These are phyloP conservation scores for Themeda triandra DNA, from an alignment of 176 grass and related monocot genomes.

Conservation along the genomic window DNA sequence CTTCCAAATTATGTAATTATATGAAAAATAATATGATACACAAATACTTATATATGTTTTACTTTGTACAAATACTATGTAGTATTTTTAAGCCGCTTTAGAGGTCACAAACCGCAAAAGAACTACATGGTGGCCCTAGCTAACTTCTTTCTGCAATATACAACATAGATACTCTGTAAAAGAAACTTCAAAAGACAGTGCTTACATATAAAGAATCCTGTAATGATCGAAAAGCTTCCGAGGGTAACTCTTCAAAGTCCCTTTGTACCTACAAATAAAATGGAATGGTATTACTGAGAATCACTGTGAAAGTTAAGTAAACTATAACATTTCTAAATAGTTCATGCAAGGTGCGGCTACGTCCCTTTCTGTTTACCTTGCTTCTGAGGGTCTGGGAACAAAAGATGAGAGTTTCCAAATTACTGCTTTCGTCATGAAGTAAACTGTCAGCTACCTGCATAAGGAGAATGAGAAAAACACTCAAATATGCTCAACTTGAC, in stretches of 20 bases:
- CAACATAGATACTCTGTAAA: not conserved
- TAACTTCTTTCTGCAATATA: not conserved
- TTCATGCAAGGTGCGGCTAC: not conserved
- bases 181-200: conserved; percentile 5
- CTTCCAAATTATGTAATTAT: not conserved
- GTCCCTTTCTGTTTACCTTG: conserved; percentile 60
- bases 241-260: conserved; percentile 96
- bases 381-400: conserved; percentile 98
- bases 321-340: not conserved
- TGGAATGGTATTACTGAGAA: conserved; percentile 26
- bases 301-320: not conserved
- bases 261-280: conserved; percentile 76
- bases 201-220: conserved; percentile 96
- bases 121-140: not conserved
- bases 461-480: conserved; percentile 12
- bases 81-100: not conserved
- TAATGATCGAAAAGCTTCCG: conserved; percentile 77
- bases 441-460: conserved; percentile 88
- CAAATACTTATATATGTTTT: not conserved
- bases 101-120: not conserved
- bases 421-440: conserved; percentile 93
- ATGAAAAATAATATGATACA: not conserved
- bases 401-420: conserved; percentile 94
- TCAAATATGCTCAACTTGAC: conserved; percentile 16
- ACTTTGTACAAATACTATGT: not conserved